Conservation (phyloP, 179 eudicot species). For the Corrigiola litoralis region DNA sequence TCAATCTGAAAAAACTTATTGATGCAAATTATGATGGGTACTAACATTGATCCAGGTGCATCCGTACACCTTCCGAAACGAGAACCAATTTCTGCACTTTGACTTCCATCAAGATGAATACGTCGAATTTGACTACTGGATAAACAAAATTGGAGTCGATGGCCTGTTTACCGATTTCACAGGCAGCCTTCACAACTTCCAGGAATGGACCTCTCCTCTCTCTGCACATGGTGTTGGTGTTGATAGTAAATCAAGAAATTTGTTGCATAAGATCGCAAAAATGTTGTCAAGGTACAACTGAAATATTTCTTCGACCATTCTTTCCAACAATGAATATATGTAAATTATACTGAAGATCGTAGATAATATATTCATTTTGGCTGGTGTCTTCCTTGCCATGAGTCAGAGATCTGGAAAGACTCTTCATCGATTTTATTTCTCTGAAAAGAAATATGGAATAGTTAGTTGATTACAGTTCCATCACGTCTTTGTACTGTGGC, state of each 20-base stretch:
- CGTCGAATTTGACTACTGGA: conserved; percentile 72
- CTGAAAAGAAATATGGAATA: no score
- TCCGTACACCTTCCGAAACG: conserved; percentile 84
- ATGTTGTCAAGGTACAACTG: conserved; percentile 32
- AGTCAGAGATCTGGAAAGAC: no score
- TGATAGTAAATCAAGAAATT: conserved; percentile 12
- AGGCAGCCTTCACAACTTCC: conserved; percentile 80
- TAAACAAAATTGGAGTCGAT: conserved; percentile 77
- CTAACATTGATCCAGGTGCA: conserved; percentile 57
- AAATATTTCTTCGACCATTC: conserved; percentile 1
- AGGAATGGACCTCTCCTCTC: conserved; percentile 63
- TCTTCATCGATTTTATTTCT: no score
- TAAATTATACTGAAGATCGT: not conserved
- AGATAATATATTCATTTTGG: not conserved
- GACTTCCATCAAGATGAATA: conserved; percentile 79
- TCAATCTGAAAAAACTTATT: not conserved
- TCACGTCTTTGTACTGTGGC: no score
- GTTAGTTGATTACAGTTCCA: no score
- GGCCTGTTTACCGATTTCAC: conserved; percentile 93
- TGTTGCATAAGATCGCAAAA: conserved; percentile 51
- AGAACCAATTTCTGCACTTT: conserved; percentile 60
- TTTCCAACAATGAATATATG: not conserved
- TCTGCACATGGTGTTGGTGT: conserved; percentile 21
- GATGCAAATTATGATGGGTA: not conserved
- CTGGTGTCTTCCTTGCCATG: not conserved